Evolutionary conservation across 2,329 filamentous ascomycete genomes (phyloP).

Genomic region (Fusarium kyushuense): DNA sequence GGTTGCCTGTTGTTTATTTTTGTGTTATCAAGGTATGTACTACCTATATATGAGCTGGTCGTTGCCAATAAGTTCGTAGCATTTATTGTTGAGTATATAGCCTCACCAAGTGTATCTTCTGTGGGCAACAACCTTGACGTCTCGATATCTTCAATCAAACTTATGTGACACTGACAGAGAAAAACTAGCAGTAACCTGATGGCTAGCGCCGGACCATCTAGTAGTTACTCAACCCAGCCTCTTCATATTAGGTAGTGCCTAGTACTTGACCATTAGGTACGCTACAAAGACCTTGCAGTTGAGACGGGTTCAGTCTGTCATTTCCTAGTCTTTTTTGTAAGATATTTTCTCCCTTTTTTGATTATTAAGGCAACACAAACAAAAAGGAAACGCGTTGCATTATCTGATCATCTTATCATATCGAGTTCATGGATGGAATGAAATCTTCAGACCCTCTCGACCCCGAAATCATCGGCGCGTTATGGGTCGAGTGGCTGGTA

Average conservation of each 20-base stretch:
- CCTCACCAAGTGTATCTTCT: not conserved
- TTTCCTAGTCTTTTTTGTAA: not conserved
- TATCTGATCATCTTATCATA: slow-evolving; percentile 44
- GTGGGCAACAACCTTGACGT: not conserved
- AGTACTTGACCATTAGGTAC: not conserved
- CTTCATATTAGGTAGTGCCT: not conserved
- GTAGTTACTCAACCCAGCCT: not conserved
- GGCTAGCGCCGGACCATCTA: not conserved
- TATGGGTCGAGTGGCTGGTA: slow-evolving; percentile 25
- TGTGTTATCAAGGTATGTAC: too few species aligned
- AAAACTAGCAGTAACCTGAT: not conserved
- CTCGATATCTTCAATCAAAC: not conserved
- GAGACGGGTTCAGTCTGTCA: not conserved
- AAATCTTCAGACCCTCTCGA: slow-evolving; percentile 10
- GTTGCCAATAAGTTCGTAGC: not conserved
- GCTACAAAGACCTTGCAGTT: not conserved
- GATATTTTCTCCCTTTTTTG: not conserved
- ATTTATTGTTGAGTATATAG: too few species aligned
- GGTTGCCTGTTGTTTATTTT: too few species aligned
- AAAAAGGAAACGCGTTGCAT: not conserved
- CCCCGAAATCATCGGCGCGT: slow-evolving; percentile 33
- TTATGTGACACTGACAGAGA: not conserved
- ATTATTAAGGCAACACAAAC: not conserved
- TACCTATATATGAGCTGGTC: not conserved
- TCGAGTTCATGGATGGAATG: slow-evolving; percentile 5